Evolutionary conservation across 2,329 filamentous ascomycete species (phyloP).

Genomic region (Colletotrichum orchidophilum): DNA sequence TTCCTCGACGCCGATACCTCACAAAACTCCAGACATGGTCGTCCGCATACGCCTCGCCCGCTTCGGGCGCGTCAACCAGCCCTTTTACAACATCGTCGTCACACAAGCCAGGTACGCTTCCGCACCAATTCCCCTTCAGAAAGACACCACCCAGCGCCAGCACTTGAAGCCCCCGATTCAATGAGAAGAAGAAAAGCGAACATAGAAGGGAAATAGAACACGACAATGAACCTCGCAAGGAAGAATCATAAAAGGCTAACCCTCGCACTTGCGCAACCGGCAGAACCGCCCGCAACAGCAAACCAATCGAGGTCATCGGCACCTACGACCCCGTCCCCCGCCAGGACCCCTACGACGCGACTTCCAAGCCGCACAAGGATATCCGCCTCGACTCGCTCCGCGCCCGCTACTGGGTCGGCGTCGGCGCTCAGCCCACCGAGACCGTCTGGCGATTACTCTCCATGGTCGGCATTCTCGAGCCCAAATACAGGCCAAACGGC

Average conservation of each 20-base stretch:
- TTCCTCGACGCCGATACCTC: neutral
- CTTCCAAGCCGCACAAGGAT: slow-evolving; percentile 85
- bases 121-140: neutral
- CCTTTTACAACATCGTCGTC: slow-evolving; percentile 98
- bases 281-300: slow-evolving; percentile 86
- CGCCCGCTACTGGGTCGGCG: slow-evolving; percentile 95
- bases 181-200: neutral
- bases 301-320: slow-evolving; percentile 92
- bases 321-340: slow-evolving; percentile 77
- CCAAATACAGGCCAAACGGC: slow-evolving; percentile 41
- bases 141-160: too few relatives aligned
- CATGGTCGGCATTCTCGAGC: slow-evolving; percentile 68
- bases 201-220: neutral
- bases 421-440: slow-evolving; percentile 93
- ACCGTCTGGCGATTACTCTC: slow-evolving; percentile 86
- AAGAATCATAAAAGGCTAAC: neutral
- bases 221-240: neutral
- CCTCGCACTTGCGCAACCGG: neutral
- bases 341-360: slow-evolving; percentile 65
- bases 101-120: slow-evolving; percentile 82
- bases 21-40: slow-evolving; percentile 71
- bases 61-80: slow-evolving; percentile 87
- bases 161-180: too few relatives aligned
- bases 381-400: slow-evolving; percentile 84
- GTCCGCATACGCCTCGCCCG: slow-evolving; percentile 93